These are phyloP conservation scores for Aspergillus fumigatiaffinis DNA, from an alignment of 2,329 filamentous ascomycete species.

Conservation along the genomic window DNA sequence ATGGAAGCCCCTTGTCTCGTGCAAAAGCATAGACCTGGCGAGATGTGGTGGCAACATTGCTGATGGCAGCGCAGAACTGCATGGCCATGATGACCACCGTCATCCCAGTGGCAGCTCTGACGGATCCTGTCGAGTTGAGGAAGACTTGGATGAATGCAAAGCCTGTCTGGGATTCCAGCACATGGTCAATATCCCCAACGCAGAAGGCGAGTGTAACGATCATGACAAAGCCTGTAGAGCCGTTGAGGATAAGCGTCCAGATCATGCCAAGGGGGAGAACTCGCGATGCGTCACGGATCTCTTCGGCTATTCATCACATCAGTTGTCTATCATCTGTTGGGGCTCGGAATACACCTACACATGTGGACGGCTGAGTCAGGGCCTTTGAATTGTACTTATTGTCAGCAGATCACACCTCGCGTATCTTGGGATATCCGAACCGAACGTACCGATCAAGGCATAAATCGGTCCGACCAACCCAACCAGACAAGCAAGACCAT, in stretches of 20 bases:
- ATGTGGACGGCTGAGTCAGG: constrained; percentile 35
- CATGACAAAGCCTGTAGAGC: constrained; percentile 45
- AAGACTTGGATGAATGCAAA: constrained; percentile 47
- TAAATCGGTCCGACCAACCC: constrained; percentile 21
- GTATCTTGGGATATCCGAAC: not conserved
- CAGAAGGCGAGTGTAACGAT: constrained; percentile 44
- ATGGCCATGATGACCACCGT: not conserved
- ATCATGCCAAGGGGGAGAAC: constrained; percentile 49
- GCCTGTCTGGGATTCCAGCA: constrained; percentile 39
- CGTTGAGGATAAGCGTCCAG: constrained; percentile 46
- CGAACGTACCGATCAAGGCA: constrained; percentile 18
- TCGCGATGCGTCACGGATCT: constrained; percentile 46
- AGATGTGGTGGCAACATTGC: constrained; percentile 35
- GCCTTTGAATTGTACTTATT: constrained; percentile 14
- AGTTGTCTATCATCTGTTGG: constrained; percentile 5
- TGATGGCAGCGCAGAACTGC: constrained; percentile 15
- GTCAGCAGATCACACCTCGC: not conserved
- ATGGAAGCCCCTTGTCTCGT: constrained; percentile 39
- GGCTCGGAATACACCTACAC: constrained; percentile 17
- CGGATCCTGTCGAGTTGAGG: constrained; percentile 11
- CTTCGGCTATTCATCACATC: constrained; percentile 39
- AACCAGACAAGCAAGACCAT: constrained; percentile 24
- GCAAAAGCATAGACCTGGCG: constrained; percentile 39
- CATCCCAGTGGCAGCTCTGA: not conserved
- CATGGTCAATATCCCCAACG: constrained; percentile 38